phyloP scores from a whole-genome alignment of 805 yeast genomes.

The Saturnispora saitoi region DNA sequence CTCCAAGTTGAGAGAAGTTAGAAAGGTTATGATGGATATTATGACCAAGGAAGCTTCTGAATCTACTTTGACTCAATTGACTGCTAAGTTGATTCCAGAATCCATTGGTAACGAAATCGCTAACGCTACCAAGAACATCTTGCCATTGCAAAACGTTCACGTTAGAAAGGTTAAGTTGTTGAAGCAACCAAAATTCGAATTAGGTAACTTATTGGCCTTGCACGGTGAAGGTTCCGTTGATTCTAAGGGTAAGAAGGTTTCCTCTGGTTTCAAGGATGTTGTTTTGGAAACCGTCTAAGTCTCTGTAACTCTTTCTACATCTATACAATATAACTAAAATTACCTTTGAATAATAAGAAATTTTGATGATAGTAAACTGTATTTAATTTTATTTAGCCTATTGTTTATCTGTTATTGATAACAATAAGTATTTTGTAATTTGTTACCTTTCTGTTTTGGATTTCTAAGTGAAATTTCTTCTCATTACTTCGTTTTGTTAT shows the following conservation, averaged over 20 bases:
- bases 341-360: conserved; percentile 7
- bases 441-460: too few species aligned
- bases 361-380: conserved; percentile 4
- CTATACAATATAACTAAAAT: conserved; percentile 10
- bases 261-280: conserved; percentile 95
- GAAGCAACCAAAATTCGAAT: conserved; percentile 98
- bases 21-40: conserved; percentile 95
- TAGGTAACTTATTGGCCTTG: conserved; percentile 90
- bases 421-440: too few species aligned
- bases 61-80: conserved; percentile 93
- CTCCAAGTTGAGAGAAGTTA: conserved; percentile 92
- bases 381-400: not conserved
- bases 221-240: conserved; percentile 94
- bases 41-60: conserved; percentile 93
- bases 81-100: conserved; percentile 96
- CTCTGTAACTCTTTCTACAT: conserved; percentile 6
- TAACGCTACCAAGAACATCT: conserved; percentile 89
- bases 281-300: conserved; percentile 92
- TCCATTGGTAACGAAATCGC: conserved; percentile 98
- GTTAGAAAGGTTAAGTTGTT: conserved; percentile 98
- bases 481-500: too few species aligned
- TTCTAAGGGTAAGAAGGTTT: conserved; percentile 96
- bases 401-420: too few species aligned
- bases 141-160: conserved; percentile 97
- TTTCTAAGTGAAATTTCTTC: too few species aligned